Base-by-base conservation (phyloP, 2,329 filamentous ascomycete species). In the Penicillium sp. region DNA sequence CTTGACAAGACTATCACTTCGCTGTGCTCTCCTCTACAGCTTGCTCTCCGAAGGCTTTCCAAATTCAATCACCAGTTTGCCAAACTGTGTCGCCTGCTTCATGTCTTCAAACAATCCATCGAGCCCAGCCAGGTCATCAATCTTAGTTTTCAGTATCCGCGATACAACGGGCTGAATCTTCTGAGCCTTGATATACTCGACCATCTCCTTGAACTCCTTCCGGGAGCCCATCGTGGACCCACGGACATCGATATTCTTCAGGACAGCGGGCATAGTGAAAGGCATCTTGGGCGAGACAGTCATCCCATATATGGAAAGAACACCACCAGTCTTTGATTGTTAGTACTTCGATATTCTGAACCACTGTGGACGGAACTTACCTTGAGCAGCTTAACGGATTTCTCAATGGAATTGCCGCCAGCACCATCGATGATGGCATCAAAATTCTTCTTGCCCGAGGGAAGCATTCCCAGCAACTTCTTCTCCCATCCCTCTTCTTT, bases 341-440 rank as follows among this genome's bases (percentile, higher is more conserved):
- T 18, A 59, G 47, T 27, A 20, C 9, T 18, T 22, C 37, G 13
- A 9, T n/a, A 10, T 14, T 9, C 5, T 3, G 2, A 12, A 13
- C 3, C 5, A 10, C 23, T 13, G n/a, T n/a, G n/a, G 22, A 14
- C n/a, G 9, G 3, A 22, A 54, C 64, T 48, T 50, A 74, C 72
- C 68, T 86, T 89, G 35, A 96, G 69, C 35, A 95, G 57, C 56
- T 71, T 79, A 31, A 73, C 68, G 1, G 77, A 75, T 60, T 80
- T 83, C 25, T 73, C 69, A n/a, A 94, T 76, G 29, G 95, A 73
- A 64, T 93, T 82, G 1, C 87, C 89, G 2, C 90, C 90, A 0
- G 90, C 89, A 2, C 92, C 90, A 65, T 96, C 92, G 50, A 96
- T 76, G 32, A 96, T 82, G 13, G 84, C 81, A 65, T 96, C 92